Base-by-base conservation (phyloP, 495 filamentous ascomycete species). In the Cladorrhinum samala region DNA sequence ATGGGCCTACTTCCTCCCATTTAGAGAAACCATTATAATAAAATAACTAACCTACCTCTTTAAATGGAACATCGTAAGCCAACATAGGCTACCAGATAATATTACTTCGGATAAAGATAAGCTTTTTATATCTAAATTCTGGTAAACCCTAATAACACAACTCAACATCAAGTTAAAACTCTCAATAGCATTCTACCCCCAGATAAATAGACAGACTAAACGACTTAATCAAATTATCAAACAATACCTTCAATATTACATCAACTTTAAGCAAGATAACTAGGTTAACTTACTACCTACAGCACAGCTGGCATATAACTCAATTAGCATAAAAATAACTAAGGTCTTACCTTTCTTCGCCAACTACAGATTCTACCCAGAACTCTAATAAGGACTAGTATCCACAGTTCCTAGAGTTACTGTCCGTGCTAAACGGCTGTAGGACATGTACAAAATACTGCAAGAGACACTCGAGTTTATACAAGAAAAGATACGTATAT, bases 171-270 rank as follows among this genome's bases (percentile, higher is more conserved):
- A 48, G 17, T 56, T 47, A 33, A 52, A 64, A 54, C 53, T 68
- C 40, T 54, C 73, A 45, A 45, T 49, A 59, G 42, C 64, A 63
- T 54, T 61, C 65, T 42, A 57, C 68, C 21, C 45, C n/a, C 25
- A 62, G 36, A 46, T 21, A 11, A 44, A 51, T 21, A 36, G 21
- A 41, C 39, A 52, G 27, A 52, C 18, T 14, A 9, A 52, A 36
- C n/a, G 30, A 59, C 4, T 44, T 51, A 37, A 64, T 68, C 21
- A 50, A 49, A 48, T 46, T 16, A 25, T 50, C 21, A 42, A 54
- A 33, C 40, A 40, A 23, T 54, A 58, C 16, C 18, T 50, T 24
- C 9, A 18, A 33, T 19, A 7, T 5, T 50, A 19, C 50, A 36
- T 53, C 46, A 54, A 51, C 27, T 48, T 38, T 20, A 11, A 46